phyloP scores from a whole-genome alignment of 352 stramenopile species.

The Pseudoperonospora humuli region DNA sequence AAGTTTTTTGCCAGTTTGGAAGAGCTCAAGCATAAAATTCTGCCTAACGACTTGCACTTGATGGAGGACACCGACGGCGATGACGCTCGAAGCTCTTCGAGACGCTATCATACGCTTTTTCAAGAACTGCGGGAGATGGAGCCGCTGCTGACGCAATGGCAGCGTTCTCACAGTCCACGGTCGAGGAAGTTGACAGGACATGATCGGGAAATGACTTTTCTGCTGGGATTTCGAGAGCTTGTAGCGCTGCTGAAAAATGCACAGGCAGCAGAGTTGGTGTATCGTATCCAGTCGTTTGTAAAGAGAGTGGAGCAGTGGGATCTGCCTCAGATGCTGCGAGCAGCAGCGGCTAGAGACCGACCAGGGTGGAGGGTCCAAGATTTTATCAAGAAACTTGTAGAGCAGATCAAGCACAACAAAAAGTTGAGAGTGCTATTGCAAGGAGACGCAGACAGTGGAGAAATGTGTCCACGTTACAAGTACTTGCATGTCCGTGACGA shows the following conservation, averaged over 20 bases:
- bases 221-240: slow-evolving; percentile 52
- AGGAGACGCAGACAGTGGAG: slow-evolving; percentile 3
- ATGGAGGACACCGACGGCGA: slow-evolving; percentile 8
- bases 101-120: slow-evolving; percentile 31
- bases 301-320: slow-evolving; percentile 53
- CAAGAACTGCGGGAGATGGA: slow-evolving; percentile 39
- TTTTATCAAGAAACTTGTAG: slow-evolving; percentile 56
- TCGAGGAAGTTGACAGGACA: slow-evolving; percentile 23
- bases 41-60: slow-evolving; percentile 25
- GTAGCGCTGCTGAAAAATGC: slow-evolving; percentile 51
- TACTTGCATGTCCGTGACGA: slow-evolving; percentile 31
- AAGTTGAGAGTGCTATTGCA: slow-evolving; percentile 25
- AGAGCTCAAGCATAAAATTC: slow-evolving; percentile 36
- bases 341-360: slow-evolving; percentile 29
- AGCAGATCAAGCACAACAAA: slow-evolving; percentile 42
- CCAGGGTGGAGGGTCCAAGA: slow-evolving; percentile 49
- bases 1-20: slow-evolving; percentile 29
- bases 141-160: slow-evolving; percentile 35
- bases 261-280: slow-evolving; percentile 57
- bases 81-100: neutral
- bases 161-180: slow-evolving; percentile 25
- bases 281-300: slow-evolving; percentile 75
- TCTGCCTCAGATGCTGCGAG: slow-evolving; percentile 36
- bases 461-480: slow-evolving; percentile 1
- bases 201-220: slow-evolving; percentile 54